These are phyloP conservation scores for Tricholomella constricta DNA, from an alignment of 768 basidiomycete genomes.

Conservation along the genomic window DNA sequence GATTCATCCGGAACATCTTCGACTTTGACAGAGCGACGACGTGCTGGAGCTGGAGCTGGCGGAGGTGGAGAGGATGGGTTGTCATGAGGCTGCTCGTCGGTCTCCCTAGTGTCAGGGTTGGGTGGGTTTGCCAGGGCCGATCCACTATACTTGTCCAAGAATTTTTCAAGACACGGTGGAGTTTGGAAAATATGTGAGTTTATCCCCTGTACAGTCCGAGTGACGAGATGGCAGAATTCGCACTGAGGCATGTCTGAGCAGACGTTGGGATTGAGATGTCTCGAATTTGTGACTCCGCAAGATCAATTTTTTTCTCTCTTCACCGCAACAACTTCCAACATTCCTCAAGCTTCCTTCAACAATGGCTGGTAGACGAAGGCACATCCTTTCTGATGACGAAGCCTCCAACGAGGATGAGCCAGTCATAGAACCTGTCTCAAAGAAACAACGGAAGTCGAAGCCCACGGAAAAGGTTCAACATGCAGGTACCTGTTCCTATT, in stretches of 20 bases:
- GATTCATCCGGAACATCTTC: background rate
- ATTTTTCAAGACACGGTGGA: background rate
- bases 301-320: too few relatives aligned
- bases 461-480: background rate
- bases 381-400: background rate
- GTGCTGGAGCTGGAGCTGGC: background rate
- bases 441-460: background rate
- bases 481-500: background rate
- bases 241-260: background rate
- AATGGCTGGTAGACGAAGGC: too few relatives aligned
- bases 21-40: background rate
- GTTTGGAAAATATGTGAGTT: constrained; percentile 4
- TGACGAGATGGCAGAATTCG: background rate
- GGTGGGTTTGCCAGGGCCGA: background rate
- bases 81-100: background rate
- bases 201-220: background rate
- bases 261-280: too few relatives aligned
- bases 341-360: too few relatives aligned
- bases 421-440: background rate
- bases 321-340: too few relatives aligned
- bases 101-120: background rate
- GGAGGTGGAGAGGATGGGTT: background rate
- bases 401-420: background rate
- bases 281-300: too few relatives aligned
- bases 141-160: background rate